Conservation (phyloP, 2,329 filamentous ascomycete species). For the Teratosphaeria nubilosa region DNA sequence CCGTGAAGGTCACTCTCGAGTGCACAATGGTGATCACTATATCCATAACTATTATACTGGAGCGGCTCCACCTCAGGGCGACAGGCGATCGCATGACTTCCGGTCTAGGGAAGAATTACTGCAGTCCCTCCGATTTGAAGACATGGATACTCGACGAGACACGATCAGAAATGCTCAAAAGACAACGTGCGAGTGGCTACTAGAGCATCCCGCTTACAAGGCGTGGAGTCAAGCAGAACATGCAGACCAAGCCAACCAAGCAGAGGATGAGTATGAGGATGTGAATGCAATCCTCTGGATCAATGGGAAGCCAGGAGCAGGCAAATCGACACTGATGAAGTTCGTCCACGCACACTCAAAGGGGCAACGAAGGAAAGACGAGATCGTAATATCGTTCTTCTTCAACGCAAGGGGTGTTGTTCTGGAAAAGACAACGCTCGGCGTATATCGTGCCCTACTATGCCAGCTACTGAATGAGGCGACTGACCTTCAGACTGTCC, state of each 20-base stretch:
- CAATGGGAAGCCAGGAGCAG: constrained; percentile 30
- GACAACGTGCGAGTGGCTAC: constrained; percentile 35
- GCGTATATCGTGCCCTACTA: constrained; percentile 44
- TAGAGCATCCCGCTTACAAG: constrained; percentile 25
- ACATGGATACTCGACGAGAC: constrained; percentile 30
- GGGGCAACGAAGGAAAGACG: constrained; percentile 4
- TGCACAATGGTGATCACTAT: too few species aligned
- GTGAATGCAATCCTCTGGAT: constrained; percentile 28
- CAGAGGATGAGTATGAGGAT: too few species aligned
- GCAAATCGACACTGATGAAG: constrained; percentile 32
- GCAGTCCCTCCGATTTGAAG: constrained; percentile 32
- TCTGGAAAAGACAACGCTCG: constrained; percentile 36
- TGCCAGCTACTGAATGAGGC: constrained; percentile 32
- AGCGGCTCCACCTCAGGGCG: too few species aligned
- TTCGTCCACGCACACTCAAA: constrained; percentile 7
- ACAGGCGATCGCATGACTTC: too few species aligned
- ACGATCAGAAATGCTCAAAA: constrained; percentile 30
- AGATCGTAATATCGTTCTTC: constrained; percentile 35
- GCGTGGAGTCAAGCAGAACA: background rate
- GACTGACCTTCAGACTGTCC: background rate
- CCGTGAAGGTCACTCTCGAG: too few species aligned
- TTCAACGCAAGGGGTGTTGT: constrained; percentile 38
- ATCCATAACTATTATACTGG: too few species aligned
- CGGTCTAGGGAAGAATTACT: too few species aligned
- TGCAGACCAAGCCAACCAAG: background rate